Evolutionary conservation across 164 flowering plant species (phyloP).

Genomic region (Aristolochia fimbriata): DNA sequence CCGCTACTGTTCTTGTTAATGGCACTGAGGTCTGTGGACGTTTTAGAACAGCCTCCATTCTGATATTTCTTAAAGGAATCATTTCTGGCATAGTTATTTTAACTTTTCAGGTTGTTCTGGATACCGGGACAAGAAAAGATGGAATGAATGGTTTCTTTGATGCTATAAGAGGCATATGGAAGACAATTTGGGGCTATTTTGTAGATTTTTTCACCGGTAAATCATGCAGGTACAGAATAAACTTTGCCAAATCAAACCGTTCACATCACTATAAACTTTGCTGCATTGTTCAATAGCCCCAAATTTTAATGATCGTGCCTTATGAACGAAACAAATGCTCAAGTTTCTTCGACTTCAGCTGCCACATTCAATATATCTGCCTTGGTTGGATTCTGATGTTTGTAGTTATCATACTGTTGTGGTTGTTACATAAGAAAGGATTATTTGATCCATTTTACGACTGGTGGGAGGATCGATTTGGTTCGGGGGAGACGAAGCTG

Average conservation of each 20-base stretch:
- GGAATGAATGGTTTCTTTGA: constrained; percentile 47
- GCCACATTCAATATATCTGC: constrained; percentile 84
- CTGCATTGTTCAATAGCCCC: neutral
- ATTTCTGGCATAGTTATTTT: no score
- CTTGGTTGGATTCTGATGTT: constrained; percentile 72
- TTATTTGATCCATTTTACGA: constrained; percentile 79
- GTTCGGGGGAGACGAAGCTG: constrained; percentile 8
- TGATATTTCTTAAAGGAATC: no score
- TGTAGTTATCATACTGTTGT: constrained; percentile 64
- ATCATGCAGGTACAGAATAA: constrained; percentile 71
- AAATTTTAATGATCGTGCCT: neutral
- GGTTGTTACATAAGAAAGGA: constrained; percentile 89
- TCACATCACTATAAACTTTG: no score
- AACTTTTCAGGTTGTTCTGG: constrained; percentile 33
- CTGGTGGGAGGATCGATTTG: constrained; percentile 76
- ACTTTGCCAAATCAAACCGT: no score
- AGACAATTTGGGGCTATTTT: constrained; percentile 44
- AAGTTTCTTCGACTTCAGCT: constrained; percentile 76
- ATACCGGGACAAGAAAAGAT: constrained; percentile 41
- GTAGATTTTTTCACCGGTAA: constrained; percentile 67
- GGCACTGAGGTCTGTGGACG: constrained; percentile 60
- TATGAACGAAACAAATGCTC: constrained; percentile 49
- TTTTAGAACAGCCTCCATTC: neutral
- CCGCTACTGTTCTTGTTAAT: constrained; percentile 69
- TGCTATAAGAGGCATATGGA: constrained; percentile 48